Evolutionary conservation across 176 grass and related monocot genomes (phyloP).

Genomic region (Phyllostachys edulis): DNA sequence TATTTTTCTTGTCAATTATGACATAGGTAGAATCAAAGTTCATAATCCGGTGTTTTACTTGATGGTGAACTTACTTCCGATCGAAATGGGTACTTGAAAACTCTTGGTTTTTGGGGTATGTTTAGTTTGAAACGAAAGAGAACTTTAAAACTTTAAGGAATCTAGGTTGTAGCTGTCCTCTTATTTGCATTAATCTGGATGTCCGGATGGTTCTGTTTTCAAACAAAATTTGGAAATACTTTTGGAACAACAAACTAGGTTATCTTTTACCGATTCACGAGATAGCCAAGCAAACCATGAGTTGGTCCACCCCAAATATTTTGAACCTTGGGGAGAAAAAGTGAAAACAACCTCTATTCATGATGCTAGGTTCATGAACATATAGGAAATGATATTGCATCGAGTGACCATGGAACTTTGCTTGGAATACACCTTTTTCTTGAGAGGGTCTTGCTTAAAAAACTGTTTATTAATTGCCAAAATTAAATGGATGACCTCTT

Average conservation of each 20-base stretch:
- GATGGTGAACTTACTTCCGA: background rate
- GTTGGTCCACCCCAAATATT: background rate
- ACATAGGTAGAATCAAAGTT: background rate
- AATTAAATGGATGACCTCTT: background rate
- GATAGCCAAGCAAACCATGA: background rate
- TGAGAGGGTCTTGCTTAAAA: background rate
- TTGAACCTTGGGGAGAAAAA: background rate
- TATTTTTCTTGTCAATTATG: constrained; percentile 14
- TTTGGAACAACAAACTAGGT: background rate
- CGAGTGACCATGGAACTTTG: background rate
- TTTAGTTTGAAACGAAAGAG: background rate
- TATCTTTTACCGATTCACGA: background rate
- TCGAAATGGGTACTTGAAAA: background rate
- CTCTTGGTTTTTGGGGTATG: background rate
- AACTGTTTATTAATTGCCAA: background rate
- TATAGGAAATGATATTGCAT: background rate
- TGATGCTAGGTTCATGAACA: background rate
- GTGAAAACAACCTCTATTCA: background rate
- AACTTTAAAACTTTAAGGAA: background rate
- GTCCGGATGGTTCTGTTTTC: background rate
- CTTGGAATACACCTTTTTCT: background rate
- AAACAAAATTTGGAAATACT: background rate
- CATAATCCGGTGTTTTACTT: background rate
- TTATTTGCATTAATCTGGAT: background rate
- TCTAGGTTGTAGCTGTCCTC: background rate